Conservation (phyloP, 805 yeast genomes). For the Grigorovia jiainica region DNA sequence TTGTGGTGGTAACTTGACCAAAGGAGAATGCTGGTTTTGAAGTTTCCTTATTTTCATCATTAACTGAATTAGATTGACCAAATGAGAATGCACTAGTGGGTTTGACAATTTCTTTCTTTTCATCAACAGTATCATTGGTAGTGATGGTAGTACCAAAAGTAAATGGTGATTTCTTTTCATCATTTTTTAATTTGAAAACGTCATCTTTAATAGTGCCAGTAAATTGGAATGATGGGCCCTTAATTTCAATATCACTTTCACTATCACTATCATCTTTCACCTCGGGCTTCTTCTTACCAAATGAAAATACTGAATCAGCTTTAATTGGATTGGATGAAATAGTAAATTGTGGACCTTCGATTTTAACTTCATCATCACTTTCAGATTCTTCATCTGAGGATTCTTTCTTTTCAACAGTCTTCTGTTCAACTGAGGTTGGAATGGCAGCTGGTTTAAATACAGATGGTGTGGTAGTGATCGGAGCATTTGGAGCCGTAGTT, state of each 20-base stretch:
- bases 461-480: neutral
- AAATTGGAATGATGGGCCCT: constrained; percentile 36
- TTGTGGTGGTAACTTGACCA: constrained; percentile 6
- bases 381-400: constrained; percentile 9
- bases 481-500: neutral
- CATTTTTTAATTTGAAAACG: constrained; percentile 26
- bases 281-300: constrained; percentile 24
- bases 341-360: constrained; percentile 65
- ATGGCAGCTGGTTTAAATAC: neutral
- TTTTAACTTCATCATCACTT: constrained; percentile 49
- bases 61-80: constrained; percentile 7
- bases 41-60: constrained; percentile 2
- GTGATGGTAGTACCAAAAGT: neutral
- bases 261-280: constrained; percentile 25
- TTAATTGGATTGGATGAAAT: constrained; percentile 39
- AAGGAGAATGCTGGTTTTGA: constrained; percentile 16
- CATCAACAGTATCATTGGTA: neutral
- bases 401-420: neutral
- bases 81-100: constrained; percentile 23
- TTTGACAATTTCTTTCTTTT: constrained; percentile 3
- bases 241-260: constrained; percentile 25
- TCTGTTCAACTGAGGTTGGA: neutral
- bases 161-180: constrained; percentile 4
- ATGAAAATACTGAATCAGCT: constrained; percentile 41
- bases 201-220: constrained; percentile 27